Percentiles rank a stretch among this genome's conserved stretches.
phyloP scores from a whole-genome alignment of 805 yeast genomes.

The Candida chilensis region DNA sequence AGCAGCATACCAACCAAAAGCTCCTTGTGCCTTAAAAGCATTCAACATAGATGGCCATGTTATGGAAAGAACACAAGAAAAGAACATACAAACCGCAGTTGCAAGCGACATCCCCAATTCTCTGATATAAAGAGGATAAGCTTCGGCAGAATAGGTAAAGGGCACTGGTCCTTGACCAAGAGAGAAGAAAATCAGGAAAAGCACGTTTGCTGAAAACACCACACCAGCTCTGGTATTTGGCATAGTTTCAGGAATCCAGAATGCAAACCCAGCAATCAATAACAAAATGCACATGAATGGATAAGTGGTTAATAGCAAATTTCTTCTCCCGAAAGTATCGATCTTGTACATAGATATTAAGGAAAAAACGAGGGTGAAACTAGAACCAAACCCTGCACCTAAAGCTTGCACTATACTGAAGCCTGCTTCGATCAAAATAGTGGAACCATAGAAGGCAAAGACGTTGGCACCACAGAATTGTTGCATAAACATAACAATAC shows the following conservation, averaged over 20 bases:
- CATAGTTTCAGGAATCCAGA: slow-evolving; percentile 19
- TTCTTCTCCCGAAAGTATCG: slow-evolving; percentile 30
- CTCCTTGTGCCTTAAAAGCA: slow-evolving; percentile 29
- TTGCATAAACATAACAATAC: slow-evolving; percentile 38
- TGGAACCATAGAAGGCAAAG: slow-evolving; percentile 32
- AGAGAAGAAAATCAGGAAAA: slow-evolving; percentile 27
- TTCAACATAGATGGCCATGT: slow-evolving; percentile 29
- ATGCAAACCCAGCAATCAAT: slow-evolving; percentile 28
- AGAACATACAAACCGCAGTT: slow-evolving; percentile 36
- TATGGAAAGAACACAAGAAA: slow-evolving; percentile 31
- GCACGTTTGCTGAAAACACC: slow-evolving; percentile 25
- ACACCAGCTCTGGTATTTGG: slow-evolving; percentile 21
- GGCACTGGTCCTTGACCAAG: slow-evolving; percentile 38
- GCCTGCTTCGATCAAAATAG: slow-evolving; percentile 27
- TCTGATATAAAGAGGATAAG: slow-evolving; percentile 32
- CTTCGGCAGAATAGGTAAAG: slow-evolving; percentile 33
- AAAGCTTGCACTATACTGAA: slow-evolving; percentile 23
- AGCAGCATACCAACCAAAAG: slow-evolving; percentile 34
- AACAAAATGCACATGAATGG: slow-evolving; percentile 31
- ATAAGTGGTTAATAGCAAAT: slow-evolving; percentile 27
- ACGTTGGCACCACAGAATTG: slow-evolving; percentile 38
- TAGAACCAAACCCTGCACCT: slow-evolving; percentile 34
- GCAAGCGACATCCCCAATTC: slow-evolving; percentile 35
- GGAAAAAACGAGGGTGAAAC: slow-evolving; percentile 32
- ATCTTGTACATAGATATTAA: slow-evolving; percentile 33